Evolutionary conservation across 2,329 filamentous ascomycete species (phyloP).

Genomic region (Bipolaris oryzae): DNA sequence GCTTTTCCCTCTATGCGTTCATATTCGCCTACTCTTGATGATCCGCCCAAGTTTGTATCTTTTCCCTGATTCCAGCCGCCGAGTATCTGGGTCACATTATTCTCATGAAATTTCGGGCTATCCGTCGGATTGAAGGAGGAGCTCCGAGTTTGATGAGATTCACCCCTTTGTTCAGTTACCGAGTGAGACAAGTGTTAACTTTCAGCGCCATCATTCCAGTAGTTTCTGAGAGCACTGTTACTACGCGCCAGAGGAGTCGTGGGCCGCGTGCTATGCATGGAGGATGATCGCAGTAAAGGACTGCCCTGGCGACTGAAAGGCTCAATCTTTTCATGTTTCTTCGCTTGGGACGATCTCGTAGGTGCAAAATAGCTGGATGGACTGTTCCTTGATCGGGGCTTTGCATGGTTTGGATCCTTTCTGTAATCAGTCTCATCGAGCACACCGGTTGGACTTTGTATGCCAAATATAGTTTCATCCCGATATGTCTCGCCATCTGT

Average conservation of each 20-base stretch:
- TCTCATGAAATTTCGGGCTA: no score
- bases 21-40: not conserved
- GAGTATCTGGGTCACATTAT: not conserved
- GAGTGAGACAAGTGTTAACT: not conserved
- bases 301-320: not conserved
- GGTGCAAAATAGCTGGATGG: constrained; percentile 3
- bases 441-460: no score
- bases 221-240: not conserved
- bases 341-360: constrained; percentile 11
- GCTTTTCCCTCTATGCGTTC: not conserved
- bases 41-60: not conserved
- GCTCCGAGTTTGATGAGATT: not conserved
- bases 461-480: not conserved
- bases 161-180: not conserved
- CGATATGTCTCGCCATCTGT: not conserved
- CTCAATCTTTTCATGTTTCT: constrained; percentile 12
- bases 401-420: not conserved
- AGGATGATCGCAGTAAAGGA: not conserved
- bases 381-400: not conserved
- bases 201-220: not conserved
- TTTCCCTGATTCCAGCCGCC: not conserved
- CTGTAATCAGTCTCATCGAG: not conserved
- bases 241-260: not conserved
- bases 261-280: not conserved
- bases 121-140: not conserved